These are phyloP conservation scores for Phytopythium helicoides DNA, from an alignment of 352 stramenopile genomes.

Conservation along the genomic window DNA sequence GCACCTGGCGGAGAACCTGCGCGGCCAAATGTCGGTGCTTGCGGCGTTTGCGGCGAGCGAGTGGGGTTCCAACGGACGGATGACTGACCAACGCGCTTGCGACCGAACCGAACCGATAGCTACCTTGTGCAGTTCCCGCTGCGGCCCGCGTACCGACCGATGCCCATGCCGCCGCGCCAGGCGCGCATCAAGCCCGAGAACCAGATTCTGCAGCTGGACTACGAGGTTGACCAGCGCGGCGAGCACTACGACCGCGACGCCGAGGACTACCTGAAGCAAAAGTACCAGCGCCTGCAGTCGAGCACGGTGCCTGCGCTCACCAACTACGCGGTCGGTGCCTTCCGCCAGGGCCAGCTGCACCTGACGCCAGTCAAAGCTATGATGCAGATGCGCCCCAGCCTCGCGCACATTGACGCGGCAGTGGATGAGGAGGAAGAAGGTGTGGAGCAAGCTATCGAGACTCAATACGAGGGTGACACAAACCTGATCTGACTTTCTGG, in stretches of 20 bases:
- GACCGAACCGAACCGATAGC: conserved; percentile 12
- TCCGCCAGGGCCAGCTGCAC: conserved; percentile 79
- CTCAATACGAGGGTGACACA: no score
- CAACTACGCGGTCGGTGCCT: conserved; percentile 79
- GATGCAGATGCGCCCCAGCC: conserved; percentile 81
- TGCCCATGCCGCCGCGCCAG: conserved; percentile 49
- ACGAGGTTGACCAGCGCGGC: conserved; percentile 64
- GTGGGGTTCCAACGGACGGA: no score
- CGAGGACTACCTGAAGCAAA: conserved; percentile 80
- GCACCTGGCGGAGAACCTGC: conserved; percentile 69
- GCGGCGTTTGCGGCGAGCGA: not conserved
- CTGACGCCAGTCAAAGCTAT: conserved; percentile 63
- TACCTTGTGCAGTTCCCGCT: conserved; percentile 82
- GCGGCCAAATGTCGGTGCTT: conserved; percentile 58
- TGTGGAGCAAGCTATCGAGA: conserved; percentile 2
- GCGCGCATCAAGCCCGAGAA: conserved; percentile 75
- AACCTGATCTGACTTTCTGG: not conserved
- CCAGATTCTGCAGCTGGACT: conserved; percentile 78
- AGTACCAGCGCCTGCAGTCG: conserved; percentile 64
- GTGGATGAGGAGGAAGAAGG: conserved; percentile 63
- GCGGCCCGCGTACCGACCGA: conserved; percentile 72
- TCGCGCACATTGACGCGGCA: conserved; percentile 76
- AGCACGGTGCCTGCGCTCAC: conserved; percentile 57
- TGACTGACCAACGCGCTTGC: conserved; percentile 10
- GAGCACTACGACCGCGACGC: conserved; percentile 76